Base-by-base conservation (phyloP, 2,329 filamentous ascomycete genomes). In the Rhynchosporium agropyri region DNA sequence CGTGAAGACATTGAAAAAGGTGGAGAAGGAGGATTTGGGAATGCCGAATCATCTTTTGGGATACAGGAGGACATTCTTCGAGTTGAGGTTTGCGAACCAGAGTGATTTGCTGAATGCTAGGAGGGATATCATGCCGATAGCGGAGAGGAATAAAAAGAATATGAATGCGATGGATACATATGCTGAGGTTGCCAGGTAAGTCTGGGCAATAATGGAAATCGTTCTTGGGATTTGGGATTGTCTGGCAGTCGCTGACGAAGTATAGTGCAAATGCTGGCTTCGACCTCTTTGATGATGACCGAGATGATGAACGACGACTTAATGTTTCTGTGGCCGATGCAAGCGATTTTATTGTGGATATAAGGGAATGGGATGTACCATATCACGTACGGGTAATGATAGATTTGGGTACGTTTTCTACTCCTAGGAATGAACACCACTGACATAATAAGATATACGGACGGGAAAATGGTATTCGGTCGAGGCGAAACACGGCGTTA, bases 351-450 rank as follows among this genome's bases (percentile, higher is more conserved):
- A 92, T 99, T 83, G 85, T 97, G 79, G 96, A 99, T 84, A 96
- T 99, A 76, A 88, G 95, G 83, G 95, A 99, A 81, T 99, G 96
- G 78, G 95, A 99, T 78, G 96, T 99, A 73, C 96, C 95, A 68
- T 99, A 99, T 81, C 95, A 99, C 81, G 95, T 99, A 74, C 87
- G 95, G 84, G 94, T 99, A 79, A 91, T 96, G 78, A 99, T 99
- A 79, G 95, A 99, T 79, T 85, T 92, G 82, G 84, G 90, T 92
- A 75, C 51, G 79, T 74, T 10, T 26, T 26, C 36, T 7, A 29
- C 9, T 53, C 15, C 1, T 8, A 38, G 3, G 12, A 28, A 45
- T 31, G 20, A 45, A 13, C 5, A 31, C 10, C 33, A 45, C 66
- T 72, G 75, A 72, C 40, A 12, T 6, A 43, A 5, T 28, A 74